Percentiles rank a stretch among this genome's conserved stretches.
These are phyloP conservation scores for Tetrapisispora arboricola DNA, from an alignment of 805 yeast species.

Conservation along the genomic window DNA sequence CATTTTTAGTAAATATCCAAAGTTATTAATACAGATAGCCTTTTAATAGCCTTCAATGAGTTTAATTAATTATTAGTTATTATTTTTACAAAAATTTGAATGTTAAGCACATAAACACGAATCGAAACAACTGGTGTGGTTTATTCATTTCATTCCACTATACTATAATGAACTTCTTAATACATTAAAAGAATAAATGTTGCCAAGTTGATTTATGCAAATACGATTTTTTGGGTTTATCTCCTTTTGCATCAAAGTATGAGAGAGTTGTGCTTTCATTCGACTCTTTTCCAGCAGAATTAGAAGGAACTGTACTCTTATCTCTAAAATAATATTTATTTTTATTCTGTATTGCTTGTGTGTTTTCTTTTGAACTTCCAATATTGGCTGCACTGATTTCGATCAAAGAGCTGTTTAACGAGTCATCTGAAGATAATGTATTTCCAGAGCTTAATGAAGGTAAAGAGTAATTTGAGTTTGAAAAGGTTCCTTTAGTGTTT, in stretches of 20 bases:
- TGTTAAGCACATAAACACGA: no score
- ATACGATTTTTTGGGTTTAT: background rate
- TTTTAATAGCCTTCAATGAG: no score
- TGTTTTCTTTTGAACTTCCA: background rate
- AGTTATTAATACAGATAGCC: no score
- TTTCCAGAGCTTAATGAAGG: slow-evolving; percentile 36
- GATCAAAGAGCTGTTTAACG: slow-evolving; percentile 8
- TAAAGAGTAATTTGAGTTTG: slow-evolving; percentile 28
- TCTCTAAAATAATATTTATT: background rate
- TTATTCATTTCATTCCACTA: no score
- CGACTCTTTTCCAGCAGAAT: background rate
- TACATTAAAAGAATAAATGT: background rate
- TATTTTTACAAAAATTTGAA: background rate
- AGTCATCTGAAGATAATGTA: slow-evolving; percentile 21
- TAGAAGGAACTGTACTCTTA: background rate
- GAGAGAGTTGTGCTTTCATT: no score
- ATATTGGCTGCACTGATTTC: background rate
- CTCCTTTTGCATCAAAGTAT: no score
- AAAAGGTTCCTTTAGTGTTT: slow-evolving; percentile 6
- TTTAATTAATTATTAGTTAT: background rate
- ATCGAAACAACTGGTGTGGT: no score
- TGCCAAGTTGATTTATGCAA: slow-evolving; percentile 2
- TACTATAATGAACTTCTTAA: no score
- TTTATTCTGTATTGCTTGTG: background rate
- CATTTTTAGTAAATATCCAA: no score